These are phyloP conservation scores for Tolypocladium tropicale DNA, from an alignment of 2,329 filamentous ascomycete species.

Conservation along the genomic window DNA sequence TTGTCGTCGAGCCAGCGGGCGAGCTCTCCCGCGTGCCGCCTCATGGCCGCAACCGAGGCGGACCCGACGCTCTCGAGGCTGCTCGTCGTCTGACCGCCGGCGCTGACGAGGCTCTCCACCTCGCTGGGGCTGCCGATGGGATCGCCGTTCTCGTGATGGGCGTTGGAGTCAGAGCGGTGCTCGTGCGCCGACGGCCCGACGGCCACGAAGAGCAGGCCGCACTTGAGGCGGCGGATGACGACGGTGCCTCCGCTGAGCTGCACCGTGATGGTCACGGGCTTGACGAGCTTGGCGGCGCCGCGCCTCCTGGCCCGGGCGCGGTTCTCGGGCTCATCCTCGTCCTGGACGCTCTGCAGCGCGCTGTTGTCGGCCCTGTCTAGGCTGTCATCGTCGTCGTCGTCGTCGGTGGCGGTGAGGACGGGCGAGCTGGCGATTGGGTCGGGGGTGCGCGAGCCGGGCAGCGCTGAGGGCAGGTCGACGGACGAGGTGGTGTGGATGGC, in stretches of 20 bases:
- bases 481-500: conserved; percentile 41
- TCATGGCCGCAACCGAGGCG: conserved; percentile 38
- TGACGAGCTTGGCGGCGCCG: conserved; percentile 12
- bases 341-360: conserved; percentile 10
- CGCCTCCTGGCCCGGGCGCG: neutral
- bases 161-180: conserved; percentile 6
- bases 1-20: conserved; percentile 51
- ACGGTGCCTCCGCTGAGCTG: conserved; percentile 50
- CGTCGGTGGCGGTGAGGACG: conserved; percentile 10
- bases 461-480: conserved; percentile 28
- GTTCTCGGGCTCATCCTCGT: neutral
- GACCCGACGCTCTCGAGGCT: conserved; percentile 28
- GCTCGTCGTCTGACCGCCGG: conserved; percentile 32
- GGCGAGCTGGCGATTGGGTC: conserved; percentile 14
- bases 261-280: conserved; percentile 40
- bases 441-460: conserved; percentile 24
- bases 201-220: conserved; percentile 52
- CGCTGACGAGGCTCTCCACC: conserved; percentile 35
- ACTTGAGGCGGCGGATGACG: conserved; percentile 46
- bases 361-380: conserved; percentile 9
- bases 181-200: conserved; percentile 35
- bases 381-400: conserved; percentile 11
- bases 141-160: conserved; percentile 18
- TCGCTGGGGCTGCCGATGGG: conserved; percentile 30
- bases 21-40: conserved; percentile 48